Evolutionary conservation across 768 basidiomycete species (phyloP), one percentile per base, ranked within the genome.

Genomic region (Hydnomerulius pinastri): DNA sequence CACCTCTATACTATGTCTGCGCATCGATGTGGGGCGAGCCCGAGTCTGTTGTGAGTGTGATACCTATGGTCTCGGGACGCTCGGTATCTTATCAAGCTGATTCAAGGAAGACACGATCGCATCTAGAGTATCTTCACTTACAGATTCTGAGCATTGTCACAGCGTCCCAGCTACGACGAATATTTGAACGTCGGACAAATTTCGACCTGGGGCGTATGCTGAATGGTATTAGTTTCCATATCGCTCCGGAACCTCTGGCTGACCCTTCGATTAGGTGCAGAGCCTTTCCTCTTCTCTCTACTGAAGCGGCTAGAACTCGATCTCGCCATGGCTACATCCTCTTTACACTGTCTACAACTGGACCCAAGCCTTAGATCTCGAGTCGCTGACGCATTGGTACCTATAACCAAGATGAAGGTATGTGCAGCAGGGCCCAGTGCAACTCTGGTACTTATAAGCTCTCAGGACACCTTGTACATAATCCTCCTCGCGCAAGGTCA

Each of bases 11-110:
- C 69, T 91, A 95, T 61, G 92, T 87, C 24, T 95, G 90, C 55
- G 86, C 85, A 11, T 94, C 92, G 18, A 84, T 87, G 10, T 96
- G 92, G 91, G 90, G 90, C 11, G 97, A 98, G 69, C 96, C 97
- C 0, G 97, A 98, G 70, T 91, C 89, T 53, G 86, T 98, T 56
- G 95, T 98, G 72, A 72, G 92, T 75, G 44, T 50, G 29, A 15
- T 35, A 15, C 13, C 18, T 21, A 23, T 23, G 7, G 20, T 17
- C 39, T 25, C 25, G 38, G 30, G 38, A 28, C 28, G 21, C 21
- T 42, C 45, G 39, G 43, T 45, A 50, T 39, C 57, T 54, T 59
- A 53, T 74, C 62, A 71, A 61, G 51, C 67, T 76, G 65, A 63
- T 72, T 77, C 73, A 86, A 85, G 80, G 48, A 85, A 98, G 96